Evolutionary conservation across 768 basidiomycete species (phyloP).

Genomic region (Coprinopsis sp.): DNA sequence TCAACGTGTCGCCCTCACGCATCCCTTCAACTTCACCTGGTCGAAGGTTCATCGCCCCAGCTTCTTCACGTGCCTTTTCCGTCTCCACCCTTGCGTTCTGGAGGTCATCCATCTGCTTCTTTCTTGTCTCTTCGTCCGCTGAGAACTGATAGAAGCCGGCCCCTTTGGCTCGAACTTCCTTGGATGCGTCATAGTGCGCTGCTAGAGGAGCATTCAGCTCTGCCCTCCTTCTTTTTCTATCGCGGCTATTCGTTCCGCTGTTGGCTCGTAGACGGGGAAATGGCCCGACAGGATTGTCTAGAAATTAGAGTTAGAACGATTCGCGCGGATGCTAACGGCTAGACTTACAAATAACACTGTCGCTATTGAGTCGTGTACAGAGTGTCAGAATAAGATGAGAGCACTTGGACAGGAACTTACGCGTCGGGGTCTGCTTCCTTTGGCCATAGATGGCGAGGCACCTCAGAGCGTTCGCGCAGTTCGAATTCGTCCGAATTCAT

Average conservation of each 20-base stretch:
- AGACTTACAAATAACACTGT: conserved; percentile 52
- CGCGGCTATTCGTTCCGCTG: conserved; percentile 71
- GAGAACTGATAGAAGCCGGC: conserved; percentile 94
- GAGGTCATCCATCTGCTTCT: conserved; percentile 80
- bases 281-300: conserved; percentile 79
- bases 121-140: conserved; percentile 73
- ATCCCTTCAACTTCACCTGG: conserved; percentile 81
- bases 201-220: conserved; percentile 71
- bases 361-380: conserved; percentile 32
- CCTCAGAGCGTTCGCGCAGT: conserved; percentile 65
- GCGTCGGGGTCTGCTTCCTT: conserved; percentile 42
- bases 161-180: conserved; percentile 82
- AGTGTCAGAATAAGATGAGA: neutral
- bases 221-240: conserved; percentile 63
- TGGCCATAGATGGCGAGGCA: conserved; percentile 61
- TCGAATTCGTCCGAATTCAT: conserved; percentile 77
- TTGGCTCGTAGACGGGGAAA: conserved; percentile 86
- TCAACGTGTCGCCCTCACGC: conserved; percentile 34
- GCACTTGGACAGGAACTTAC: conserved; percentile 31
- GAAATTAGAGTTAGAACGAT: neutral
- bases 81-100: conserved; percentile 67
- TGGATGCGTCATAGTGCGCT: conserved; percentile 76
- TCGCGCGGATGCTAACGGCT: neutral
- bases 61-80: conserved; percentile 51
- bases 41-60: conserved; percentile 53